Evolutionary conservation across 2,329 filamentous ascomycete species (phyloP).

Genomic region (Tolypocladium ovalisporum): DNA sequence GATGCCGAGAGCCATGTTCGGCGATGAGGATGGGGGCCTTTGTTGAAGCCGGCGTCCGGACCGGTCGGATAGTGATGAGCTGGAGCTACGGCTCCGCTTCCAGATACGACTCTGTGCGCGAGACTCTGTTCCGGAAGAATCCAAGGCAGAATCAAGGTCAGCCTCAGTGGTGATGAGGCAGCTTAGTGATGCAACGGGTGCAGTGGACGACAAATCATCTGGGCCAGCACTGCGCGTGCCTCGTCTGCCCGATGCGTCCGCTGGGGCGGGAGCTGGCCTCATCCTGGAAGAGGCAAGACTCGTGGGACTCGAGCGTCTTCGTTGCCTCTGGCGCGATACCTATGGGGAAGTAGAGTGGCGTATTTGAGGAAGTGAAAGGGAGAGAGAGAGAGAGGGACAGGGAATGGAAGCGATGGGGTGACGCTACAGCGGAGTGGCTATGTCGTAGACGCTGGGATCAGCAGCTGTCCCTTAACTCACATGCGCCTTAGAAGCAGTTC

Average conservation of each 20-base stretch:
- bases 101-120: constrained; percentile 7
- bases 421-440: neutral
- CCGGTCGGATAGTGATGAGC: neutral
- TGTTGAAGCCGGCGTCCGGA: neutral
- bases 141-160: constrained; percentile 14
- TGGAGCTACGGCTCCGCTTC: constrained; percentile 9
- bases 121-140: constrained; percentile 3
- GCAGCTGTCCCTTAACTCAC: too few relatives aligned
- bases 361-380: neutral
- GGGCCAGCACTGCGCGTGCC: neutral
- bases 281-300: constrained; percentile 3
- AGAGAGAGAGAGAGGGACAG: neutral
- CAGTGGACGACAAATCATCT: constrained; percentile 5
- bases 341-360: neutral
- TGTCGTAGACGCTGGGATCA: neutral
- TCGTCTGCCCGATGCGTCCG: constrained; percentile 2
- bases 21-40: constrained; percentile 3
- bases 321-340: neutral
- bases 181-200: constrained; percentile 14
- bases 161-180: constrained; percentile 25
- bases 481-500: too few relatives aligned
- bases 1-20: constrained; percentile 6
- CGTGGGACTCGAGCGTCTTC: neutral
- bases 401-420: neutral
- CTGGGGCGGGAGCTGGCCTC: constrained; percentile 7